These are phyloP conservation scores for Yamadazyma blattariae DNA, from an alignment of 1,139 yeast species.

Conservation along the genomic window DNA sequence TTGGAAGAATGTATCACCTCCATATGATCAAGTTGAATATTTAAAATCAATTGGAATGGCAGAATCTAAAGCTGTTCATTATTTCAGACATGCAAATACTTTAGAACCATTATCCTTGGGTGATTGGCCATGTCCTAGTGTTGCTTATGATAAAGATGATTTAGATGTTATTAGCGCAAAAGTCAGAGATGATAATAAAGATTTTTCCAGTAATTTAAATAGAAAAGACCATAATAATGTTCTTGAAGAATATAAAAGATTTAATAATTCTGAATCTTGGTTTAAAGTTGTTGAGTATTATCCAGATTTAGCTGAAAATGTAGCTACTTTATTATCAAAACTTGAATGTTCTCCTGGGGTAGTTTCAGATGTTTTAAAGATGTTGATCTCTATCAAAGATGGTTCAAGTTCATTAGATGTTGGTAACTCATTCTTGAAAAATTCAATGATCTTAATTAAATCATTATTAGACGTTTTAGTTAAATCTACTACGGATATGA, in stretches of 20 bases:
- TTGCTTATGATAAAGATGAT: conserved; percentile 8
- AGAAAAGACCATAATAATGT: conserved; percentile 9
- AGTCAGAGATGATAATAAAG: conserved; percentile 7
- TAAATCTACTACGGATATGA: neutral
- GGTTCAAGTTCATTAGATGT: neutral
- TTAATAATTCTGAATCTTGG: conserved; percentile 43
- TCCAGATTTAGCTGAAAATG: conserved; percentile 47
- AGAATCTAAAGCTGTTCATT: conserved; percentile 36
- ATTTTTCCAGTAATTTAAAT: too few relatives aligned
- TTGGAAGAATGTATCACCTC: conserved; percentile 49
- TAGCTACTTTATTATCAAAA: conserved; percentile 44
- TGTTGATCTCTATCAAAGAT: conserved; percentile 1
- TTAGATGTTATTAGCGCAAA: conserved; percentile 6
- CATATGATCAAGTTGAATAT: conserved; percentile 48
- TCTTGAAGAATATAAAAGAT: conserved; percentile 24
- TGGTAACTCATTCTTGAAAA: conserved; percentile 1
- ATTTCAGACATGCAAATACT: conserved; percentile 27
- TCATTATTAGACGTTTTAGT: conserved; percentile 6
- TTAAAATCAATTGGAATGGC: conserved; percentile 45
- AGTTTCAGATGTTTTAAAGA: neutral
- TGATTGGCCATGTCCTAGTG: conserved; percentile 19
- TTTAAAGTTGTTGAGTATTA: conserved; percentile 46
- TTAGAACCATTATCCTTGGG: conserved; percentile 17
- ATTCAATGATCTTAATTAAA: conserved; percentile 6
- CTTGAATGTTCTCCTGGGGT: neutral